Percentiles rank a stretch among this genome's conserved stretches.
Conservation (phyloP, 169 alveolate species). For the Theileria orientalis region DNA sequence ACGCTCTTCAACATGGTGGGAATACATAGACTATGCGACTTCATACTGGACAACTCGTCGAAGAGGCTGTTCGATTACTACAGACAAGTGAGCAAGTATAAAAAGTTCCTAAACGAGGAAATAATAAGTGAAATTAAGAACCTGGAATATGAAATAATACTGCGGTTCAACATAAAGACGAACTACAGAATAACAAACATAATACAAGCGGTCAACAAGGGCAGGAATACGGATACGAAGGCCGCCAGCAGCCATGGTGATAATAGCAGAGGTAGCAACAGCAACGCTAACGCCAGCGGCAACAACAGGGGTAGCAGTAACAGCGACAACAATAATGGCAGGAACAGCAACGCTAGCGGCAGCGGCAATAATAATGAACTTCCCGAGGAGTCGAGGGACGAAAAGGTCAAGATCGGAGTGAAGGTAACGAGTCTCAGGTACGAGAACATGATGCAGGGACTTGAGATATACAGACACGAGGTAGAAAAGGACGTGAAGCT, state of each 20-base stretch:
- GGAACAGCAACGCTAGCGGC: too few relatives aligned
- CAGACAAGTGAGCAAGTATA: background rate
- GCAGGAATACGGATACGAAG: too few relatives aligned
- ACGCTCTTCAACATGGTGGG: background rate
- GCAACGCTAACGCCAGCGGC: too few relatives aligned
- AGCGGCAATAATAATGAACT: too few relatives aligned
- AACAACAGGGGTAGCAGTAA: too few relatives aligned
- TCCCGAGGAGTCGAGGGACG: background rate
- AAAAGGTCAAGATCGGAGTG: background rate
- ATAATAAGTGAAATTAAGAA: background rate
- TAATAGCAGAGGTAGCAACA: too few relatives aligned
- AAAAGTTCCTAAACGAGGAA: background rate
- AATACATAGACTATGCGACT: background rate
- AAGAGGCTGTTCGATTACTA: background rate
- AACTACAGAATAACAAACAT: background rate
- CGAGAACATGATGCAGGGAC: background rate
- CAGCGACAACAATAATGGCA: too few relatives aligned
- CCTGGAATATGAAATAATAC: background rate
- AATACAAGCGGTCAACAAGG: too few relatives aligned
- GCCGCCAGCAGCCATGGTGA: too few relatives aligned
- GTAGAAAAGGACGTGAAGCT: background rate
- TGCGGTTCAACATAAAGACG: background rate
- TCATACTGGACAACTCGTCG: background rate
- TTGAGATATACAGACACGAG: background rate
- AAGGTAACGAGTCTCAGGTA: background rate